Evolutionary conservation across 1,284 basidiomycete genomes (phyloP), one percentile per base, ranked within the genome.

Genomic region (Austroboletus olivaceoglutinosus): DNA sequence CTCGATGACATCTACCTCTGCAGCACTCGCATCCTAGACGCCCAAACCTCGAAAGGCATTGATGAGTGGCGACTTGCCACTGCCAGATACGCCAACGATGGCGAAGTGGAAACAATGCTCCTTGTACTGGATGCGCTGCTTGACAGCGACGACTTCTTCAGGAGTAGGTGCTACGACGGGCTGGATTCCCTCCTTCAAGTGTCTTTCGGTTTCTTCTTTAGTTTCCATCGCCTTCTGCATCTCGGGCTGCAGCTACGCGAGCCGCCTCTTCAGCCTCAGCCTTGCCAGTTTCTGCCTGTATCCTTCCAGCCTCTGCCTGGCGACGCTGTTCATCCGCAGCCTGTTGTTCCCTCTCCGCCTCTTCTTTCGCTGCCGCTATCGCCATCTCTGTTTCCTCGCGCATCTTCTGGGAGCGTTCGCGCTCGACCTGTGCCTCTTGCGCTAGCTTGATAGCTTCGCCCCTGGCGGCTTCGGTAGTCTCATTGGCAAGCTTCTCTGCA

Each of bases 31-130:
- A 40, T 67, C 58, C 30, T 55, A 54, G 51, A 64, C 65, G 30
- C 43, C 21, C 52, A 62, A 53, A 15, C 70, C 61, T 11, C 71
- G 65, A 41, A 73, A 49, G 5, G 63, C 60, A 12, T 72, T 72
- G 51, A 72, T 61, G 45, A 70, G 23, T 16, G 69, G 65, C 2
- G 71, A 72, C 52, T 73, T 72, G 1, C 71, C 71, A 10, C 67
- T 69, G 12, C 70, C 70, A n/a, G 69, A 58, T 16, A 63, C 40
- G 1, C 70, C 70, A 31, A 67, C 64, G 18, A 72, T 44, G 7
- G 67, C 71, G 27, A 69, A 56, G 45, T 72, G 65, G 45, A 67
- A 63, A 15, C 19, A 5, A 7, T 22, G 22, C 22, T 40, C 39
- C 39, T 27, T 40, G 54, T 70, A 68, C 43, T 60, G 58, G 16